Evolutionary conservation across 805 yeast species (phyloP).

Genomic region (Yamadazyma olivae): DNA sequence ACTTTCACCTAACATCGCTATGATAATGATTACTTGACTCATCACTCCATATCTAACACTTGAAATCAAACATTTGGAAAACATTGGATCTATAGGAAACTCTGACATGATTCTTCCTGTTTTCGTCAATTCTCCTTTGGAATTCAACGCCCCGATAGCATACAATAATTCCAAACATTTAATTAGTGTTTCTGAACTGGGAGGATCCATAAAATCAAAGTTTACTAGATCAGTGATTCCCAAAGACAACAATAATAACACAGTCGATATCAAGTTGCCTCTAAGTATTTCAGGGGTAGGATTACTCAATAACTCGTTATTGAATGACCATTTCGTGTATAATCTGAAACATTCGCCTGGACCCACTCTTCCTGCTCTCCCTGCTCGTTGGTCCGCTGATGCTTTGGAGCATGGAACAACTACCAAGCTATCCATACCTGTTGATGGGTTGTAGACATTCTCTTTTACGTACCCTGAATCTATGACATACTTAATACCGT

Average conservation of each 20-base stretch:
- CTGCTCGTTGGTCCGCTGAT: slow-evolving; percentile 58
- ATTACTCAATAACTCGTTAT: slow-evolving; percentile 70
- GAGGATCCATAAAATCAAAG: slow-evolving; percentile 91
- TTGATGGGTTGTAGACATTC: slow-evolving; percentile 37
- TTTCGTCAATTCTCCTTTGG: slow-evolving; percentile 72
- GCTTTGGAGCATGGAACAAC: slow-evolving; percentile 58
- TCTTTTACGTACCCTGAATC: slow-evolving; percentile 73
- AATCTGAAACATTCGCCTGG: slow-evolving; percentile 63
- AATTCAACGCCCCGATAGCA: slow-evolving; percentile 81
- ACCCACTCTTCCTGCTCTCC: slow-evolving; percentile 72
- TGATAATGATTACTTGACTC: slow-evolving; percentile 66
- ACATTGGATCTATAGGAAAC: slow-evolving; percentile 89
- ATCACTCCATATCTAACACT: slow-evolving; percentile 62
- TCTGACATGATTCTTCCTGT: slow-evolving; percentile 85
- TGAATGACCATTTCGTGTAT: slow-evolving; percentile 79
- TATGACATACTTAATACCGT: slow-evolving; percentile 89
- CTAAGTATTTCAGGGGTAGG: slow-evolving; percentile 93
- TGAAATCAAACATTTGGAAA: slow-evolving; percentile 70
- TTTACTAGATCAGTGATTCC: slow-evolving; percentile 80
- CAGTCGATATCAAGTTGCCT: slow-evolving; percentile 73
- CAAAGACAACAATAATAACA: slow-evolving; percentile 71
- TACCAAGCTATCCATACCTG: slow-evolving; percentile 45
- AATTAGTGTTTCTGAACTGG: slow-evolving; percentile 68
- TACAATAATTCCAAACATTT: slow-evolving; percentile 80
- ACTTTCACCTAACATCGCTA: slow-evolving; percentile 82